Conservation (phyloP, 2,329 filamentous ascomycete genomes). For the Sclerotinia subarctica region DNA sequence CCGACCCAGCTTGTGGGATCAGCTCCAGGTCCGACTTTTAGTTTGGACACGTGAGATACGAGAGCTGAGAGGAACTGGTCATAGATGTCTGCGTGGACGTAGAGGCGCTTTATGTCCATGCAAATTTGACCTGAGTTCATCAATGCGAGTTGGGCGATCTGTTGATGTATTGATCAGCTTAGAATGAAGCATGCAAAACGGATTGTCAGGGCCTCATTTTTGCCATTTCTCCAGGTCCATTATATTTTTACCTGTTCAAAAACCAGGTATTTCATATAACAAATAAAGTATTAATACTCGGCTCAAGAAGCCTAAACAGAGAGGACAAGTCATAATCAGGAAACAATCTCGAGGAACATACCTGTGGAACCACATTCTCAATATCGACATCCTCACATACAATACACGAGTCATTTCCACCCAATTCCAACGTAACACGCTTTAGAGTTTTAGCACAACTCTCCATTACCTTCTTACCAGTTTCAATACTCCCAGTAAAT, state of each 20-base stretch:
- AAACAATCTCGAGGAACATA: background rate
- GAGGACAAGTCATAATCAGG: background rate
- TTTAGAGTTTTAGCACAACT: constrained; percentile 49
- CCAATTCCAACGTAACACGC: constrained; percentile 41
- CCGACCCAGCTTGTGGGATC: constrained; percentile 43
- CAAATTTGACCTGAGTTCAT: constrained; percentile 51
- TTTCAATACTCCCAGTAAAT: constrained; percentile 55
- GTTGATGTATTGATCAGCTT: background rate
- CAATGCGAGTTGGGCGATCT: constrained; percentile 47
- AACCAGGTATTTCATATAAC: background rate
- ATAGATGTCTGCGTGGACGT: constrained; percentile 58
- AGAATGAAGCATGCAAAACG: background rate
- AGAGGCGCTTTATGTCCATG: constrained; percentile 55
- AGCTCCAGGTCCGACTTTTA: constrained; percentile 41
- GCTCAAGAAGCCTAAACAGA: background rate
- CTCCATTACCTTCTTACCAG: constrained; percentile 49
- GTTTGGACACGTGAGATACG: constrained; percentile 44
- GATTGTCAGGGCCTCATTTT: no score
- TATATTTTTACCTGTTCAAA: no score
- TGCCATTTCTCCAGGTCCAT: background rate
- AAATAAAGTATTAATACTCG: background rate
- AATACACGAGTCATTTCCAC: constrained; percentile 55
- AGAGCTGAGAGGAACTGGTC: constrained; percentile 47
- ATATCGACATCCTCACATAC: constrained; percentile 52
- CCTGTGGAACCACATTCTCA: constrained; percentile 40